Percentiles rank a stretch among this genome's conserved stretches.
phyloP scores from a whole-genome alignment of 2,329 filamentous ascomycete species.

The Graphium sp. region DNA sequence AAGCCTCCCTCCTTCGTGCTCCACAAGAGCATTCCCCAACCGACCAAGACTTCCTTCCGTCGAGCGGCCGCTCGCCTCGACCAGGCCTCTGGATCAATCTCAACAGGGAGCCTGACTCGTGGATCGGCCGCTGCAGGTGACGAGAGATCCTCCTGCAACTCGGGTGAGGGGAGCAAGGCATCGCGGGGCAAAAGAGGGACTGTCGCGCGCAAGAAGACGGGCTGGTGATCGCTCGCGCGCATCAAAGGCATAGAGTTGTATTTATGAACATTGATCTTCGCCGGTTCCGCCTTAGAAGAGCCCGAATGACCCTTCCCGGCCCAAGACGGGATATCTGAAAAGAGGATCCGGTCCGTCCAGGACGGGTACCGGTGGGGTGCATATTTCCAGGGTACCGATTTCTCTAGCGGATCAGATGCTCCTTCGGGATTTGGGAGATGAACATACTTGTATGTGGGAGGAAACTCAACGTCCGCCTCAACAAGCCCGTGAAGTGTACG shows the following conservation, averaged over 20 bases:
- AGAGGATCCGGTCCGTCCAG: slow-evolving; percentile 89
- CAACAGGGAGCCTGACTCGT: slow-evolving; percentile 26
- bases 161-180: slow-evolving; percentile 18
- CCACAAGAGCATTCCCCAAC: slow-evolving; percentile 37
- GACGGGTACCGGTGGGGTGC: slow-evolving; percentile 71
- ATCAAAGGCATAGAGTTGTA: slow-evolving; percentile 69
- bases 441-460: slow-evolving; percentile 87
- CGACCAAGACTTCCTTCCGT: slow-evolving; percentile 27
- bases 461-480: slow-evolving; percentile 62
- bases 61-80: slow-evolving; percentile 27
- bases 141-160: slow-evolving; percentile 4
- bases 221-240: slow-evolving; percentile 72
- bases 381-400: slow-evolving; percentile 48
- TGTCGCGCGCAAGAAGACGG: slow-evolving; percentile 56
- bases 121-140: slow-evolving; percentile 19
- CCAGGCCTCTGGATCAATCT: slow-evolving; percentile 38
- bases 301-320: too few species aligned
- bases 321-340: slow-evolving; percentile 44
- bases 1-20: slow-evolving; percentile 32
- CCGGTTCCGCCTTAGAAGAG: slow-evolving; percentile 15
- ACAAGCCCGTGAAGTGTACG: slow-evolving; percentile 62
- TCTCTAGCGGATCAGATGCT: slow-evolving; percentile 8
- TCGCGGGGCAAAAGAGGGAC: slow-evolving; percentile 40
- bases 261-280: slow-evolving; percentile 31
- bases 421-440: slow-evolving; percentile 17